Base-by-base conservation (phyloP, 2,329 filamentous ascomycete genomes). In the Arthrobotrys conoides region DNA sequence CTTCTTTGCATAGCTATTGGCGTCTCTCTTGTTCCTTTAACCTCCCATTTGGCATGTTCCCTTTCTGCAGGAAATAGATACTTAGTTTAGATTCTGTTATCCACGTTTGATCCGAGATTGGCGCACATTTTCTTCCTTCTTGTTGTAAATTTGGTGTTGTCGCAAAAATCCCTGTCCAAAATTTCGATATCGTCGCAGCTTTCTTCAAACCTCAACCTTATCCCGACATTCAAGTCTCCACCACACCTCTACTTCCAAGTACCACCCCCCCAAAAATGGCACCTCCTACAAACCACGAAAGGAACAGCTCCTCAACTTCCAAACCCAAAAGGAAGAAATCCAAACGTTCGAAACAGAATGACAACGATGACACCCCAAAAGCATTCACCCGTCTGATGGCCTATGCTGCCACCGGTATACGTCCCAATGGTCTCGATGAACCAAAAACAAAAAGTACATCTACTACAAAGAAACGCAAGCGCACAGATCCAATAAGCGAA, bases 351-450 rank as follows among this genome's bases (percentile, higher is more conserved):
- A 61, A 79, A 48, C 80, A 53, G 82, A 84, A 16, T 64, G 84
- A 84, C 33, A 86, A 88, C 46, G 91, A 97, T 83, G 96, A 98
- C 85, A 94, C 92, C 0, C 96, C 96, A 0, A 92, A 93, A 81
- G 93, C 92, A 0, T 99, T 99, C 84, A 89, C 90, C 79, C 90
- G 94, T 12, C 86, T 98, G 80, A 96, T 98, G 92, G 90, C 92
- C 38, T 89, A 90, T 81, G 89, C 91, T 48, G 87, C 89, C n/a
- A 85, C 85, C 22, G 90, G 90, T 82, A 88, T 87, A 77, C 84
- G 88, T 9, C 87, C 88, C 4, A 89, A 88, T 9, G 90, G 91
- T 5, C 86, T 96, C 8, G 91, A 97, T 83, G 89, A 96, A 80
- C 92, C n/a, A 83, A 86, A 67, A 33, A 24, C 64, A 10, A 84